A percentile compares a stretch with the other conserved stretches of the same genome.
Evolutionary conservation across 2,329 filamentous ascomycete species (phyloP).

Genomic region (Trichoderma breve): DNA sequence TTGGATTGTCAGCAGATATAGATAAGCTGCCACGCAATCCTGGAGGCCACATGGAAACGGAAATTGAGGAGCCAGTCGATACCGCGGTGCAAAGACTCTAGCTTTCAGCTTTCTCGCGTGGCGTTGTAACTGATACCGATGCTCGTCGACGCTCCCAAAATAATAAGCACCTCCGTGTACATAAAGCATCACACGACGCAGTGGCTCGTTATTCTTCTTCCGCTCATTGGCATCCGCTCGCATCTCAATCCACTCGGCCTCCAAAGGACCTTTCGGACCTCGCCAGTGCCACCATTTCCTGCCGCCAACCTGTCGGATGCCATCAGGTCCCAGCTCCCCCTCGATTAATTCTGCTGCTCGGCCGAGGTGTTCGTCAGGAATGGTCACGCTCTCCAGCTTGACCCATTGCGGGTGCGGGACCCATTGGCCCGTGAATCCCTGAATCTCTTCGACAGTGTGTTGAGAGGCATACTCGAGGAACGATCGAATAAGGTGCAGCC

Average conservation of each 20-base stretch:
- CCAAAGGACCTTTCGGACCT: conserved; percentile 61
- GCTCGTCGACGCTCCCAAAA: conserved; percentile 93
- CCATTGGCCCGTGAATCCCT: conserved; percentile 88
- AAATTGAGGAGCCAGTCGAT: conserved; percentile 87
- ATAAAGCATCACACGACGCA: conserved; percentile 83
- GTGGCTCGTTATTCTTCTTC: conserved; percentile 57
- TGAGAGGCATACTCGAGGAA: conserved; percentile 84
- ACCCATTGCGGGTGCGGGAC: conserved; percentile 90
- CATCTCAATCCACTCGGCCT: conserved; percentile 97
- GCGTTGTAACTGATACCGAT: conserved; percentile 96
- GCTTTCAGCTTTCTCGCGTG: conserved; percentile 93
- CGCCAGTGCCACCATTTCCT: conserved; percentile 89
- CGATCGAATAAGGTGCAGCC: conserved; percentile 78
- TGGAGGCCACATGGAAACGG: conserved; percentile 92
- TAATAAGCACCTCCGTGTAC: conserved; percentile 93
- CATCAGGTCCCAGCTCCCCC: conserved; percentile 73
- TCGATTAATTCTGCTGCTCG: conserved; percentile 66
- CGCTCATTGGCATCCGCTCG: conserved; percentile 68
- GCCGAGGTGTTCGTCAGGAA: conserved; percentile 62
- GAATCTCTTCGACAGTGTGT: conserved; percentile 89
- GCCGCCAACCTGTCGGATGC: conserved; percentile 74
- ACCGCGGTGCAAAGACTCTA: conserved; percentile 80
- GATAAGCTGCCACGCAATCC: conserved; percentile 84
- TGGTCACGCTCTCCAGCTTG: conserved; percentile 66
- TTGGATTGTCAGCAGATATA: conserved; percentile 74